Percentiles rank a stretch among this genome's conserved stretches.
phyloP scores from a whole-genome alignment of 2,329 filamentous ascomycete genomes.

The Myriosclerotinia duriaeana region DNA sequence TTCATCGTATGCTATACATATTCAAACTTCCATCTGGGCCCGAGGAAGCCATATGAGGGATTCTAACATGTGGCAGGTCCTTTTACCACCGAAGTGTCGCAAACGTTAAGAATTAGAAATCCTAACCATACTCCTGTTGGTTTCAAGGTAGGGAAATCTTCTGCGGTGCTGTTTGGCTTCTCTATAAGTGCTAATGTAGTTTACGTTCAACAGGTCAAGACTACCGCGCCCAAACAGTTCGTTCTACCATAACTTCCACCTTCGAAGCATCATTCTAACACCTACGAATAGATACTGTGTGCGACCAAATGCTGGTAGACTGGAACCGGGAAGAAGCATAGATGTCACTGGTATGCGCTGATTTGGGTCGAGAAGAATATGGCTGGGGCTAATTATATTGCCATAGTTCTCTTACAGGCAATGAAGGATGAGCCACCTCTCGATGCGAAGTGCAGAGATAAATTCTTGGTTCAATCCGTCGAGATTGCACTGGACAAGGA shows the following conservation, averaged over 20 bases:
- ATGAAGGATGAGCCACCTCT: slow-evolving; percentile 92
- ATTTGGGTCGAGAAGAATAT: background rate
- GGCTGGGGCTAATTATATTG: slow-evolving; percentile 26
- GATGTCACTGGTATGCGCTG: slow-evolving; percentile 78
- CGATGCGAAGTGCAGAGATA: slow-evolving; percentile 91
- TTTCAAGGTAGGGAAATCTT: slow-evolving; percentile 60
- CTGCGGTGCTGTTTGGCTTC: slow-evolving; percentile 26
- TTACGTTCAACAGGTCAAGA: slow-evolving; percentile 74
- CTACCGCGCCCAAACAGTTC: slow-evolving; percentile 97
- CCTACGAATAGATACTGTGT: slow-evolving; percentile 78
- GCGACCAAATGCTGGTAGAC: slow-evolving; percentile 91
- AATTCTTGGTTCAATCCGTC: slow-evolving; percentile 94
- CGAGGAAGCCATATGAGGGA: slow-evolving; percentile 20
- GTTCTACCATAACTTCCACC: slow-evolving; percentile 38
- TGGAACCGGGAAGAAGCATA: slow-evolving; percentile 85
- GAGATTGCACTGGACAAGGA: slow-evolving; percentile 81
- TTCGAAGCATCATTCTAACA: slow-evolving; percentile 5
- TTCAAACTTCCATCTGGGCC: background rate
- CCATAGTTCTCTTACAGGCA: slow-evolving; percentile 83
- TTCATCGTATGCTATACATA: slow-evolving; percentile 69
- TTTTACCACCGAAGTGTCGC: slow-evolving; percentile 64
- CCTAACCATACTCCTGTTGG: slow-evolving; percentile 61
- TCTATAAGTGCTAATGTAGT: background rate
- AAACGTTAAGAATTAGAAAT: slow-evolving; percentile 65
- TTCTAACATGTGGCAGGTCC: slow-evolving; percentile 51